phyloP scores from a whole-genome alignment of 768 basidiomycete genomes.

The Russula olivacea region DNA sequence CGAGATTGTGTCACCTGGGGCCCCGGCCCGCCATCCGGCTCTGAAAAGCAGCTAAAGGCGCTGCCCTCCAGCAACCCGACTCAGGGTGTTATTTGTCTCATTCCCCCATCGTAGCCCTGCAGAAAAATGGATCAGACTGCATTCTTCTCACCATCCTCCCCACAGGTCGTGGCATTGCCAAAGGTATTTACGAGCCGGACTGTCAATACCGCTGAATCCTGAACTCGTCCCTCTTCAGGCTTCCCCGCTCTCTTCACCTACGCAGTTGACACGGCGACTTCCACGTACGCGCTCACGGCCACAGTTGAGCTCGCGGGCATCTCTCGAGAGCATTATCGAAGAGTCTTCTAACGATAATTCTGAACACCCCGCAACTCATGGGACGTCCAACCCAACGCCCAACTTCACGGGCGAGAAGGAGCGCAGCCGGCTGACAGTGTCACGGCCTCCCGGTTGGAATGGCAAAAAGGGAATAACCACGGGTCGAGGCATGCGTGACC shows the following conservation, averaged over 20 bases:
- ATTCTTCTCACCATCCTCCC: not conserved
- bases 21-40: conserved; percentile 8
- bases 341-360: conserved; percentile 6
- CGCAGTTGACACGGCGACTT: conserved; percentile 11
- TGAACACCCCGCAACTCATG: not conserved
- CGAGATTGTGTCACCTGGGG: conserved; percentile 14
- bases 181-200: conserved; percentile 7
- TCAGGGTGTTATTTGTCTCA: not conserved
- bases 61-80: not conserved
- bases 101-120: conserved; percentile 4
- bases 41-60: not conserved
- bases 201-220: not conserved
- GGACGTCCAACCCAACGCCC: not conserved
- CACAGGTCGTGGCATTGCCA: not conserved
- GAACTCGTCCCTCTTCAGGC: not conserved
- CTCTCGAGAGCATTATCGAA: conserved; percentile 25
- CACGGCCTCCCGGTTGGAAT: conserved; percentile 18
- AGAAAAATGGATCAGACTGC: conserved; percentile 3
- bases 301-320: conserved; percentile 14
- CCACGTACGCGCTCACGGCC: conserved; percentile 19
- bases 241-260: conserved; percentile 17
- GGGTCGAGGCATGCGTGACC: conserved; percentile 19
- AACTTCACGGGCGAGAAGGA: not conserved
- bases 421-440: not conserved
- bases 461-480: conserved; percentile 22